Percentiles rank a stretch among this genome's conserved stretches.
phyloP scores from a whole-genome alignment of 176 grass and related monocot species.

The Carex cristatella region DNA sequence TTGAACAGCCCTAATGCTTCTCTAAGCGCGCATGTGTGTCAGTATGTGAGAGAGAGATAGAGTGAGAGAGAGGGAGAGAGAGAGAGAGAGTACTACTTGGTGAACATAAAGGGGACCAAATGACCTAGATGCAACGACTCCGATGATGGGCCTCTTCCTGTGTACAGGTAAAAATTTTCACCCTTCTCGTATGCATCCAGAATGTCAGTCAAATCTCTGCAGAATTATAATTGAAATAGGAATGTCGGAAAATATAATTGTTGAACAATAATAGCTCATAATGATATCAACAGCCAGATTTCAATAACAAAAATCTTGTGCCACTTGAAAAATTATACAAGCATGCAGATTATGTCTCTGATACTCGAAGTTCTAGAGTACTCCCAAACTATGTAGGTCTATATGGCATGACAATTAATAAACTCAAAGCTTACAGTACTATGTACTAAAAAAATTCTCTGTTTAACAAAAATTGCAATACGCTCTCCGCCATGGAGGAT shows the following conservation, averaged over 20 bases:
- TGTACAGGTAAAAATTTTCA: conserved; percentile 87
- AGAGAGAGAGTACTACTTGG: conserved; percentile 44
- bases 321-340: background rate
- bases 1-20: background rate
- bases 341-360: background rate
- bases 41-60: too few relatives aligned
- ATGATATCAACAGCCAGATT: background rate
- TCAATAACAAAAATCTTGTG: background rate
- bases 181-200: conserved; percentile 69
- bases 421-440: too few relatives aligned
- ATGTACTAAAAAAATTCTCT: too few relatives aligned
- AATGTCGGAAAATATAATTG: background rate
- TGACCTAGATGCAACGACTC: conserved; percentile 86
- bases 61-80: background rate
- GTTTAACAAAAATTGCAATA: too few relatives aligned
- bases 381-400: too few relatives aligned
- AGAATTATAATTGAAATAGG: background rate
- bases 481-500: too few relatives aligned
- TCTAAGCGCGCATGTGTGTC: background rate
- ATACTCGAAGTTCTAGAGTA: background rate
- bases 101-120: conserved; percentile 97
- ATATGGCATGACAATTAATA: too few relatives aligned
- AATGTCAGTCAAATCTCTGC: conserved; percentile 71
- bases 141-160: conserved; percentile 82
- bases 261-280: background rate